These are phyloP conservation scores for Diaporthe batatas DNA, from an alignment of 2,329 filamentous ascomycete species.

Conservation along the genomic window DNA sequence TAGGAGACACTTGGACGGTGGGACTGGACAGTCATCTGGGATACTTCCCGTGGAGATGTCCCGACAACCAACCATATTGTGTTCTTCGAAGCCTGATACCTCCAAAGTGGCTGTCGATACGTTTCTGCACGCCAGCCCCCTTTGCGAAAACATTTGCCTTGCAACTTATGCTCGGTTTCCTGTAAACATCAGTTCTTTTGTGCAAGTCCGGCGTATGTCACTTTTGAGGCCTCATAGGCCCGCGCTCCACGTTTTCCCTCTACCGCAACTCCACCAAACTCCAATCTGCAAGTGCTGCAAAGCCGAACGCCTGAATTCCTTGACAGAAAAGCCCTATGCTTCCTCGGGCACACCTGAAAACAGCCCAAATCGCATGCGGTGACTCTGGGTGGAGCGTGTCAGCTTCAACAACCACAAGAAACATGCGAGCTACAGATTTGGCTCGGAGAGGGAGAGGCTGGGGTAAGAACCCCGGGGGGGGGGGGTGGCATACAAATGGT, in stretches of 20 bases:
- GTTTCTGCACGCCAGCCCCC: neutral
- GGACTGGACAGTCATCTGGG: neutral
- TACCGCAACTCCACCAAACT: constrained; percentile 40
- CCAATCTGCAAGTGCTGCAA: constrained; percentile 38
- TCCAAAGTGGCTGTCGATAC: neutral
- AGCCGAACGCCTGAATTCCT: constrained; percentile 40
- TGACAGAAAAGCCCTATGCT: constrained; percentile 36
- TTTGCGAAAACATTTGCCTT: constrained; percentile 15
- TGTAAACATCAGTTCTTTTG: constrained; percentile 31
- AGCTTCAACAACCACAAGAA: constrained; percentile 40
- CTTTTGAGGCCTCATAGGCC: constrained; percentile 22
- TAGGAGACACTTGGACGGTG: neutral
- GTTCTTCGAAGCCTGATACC: neutral
- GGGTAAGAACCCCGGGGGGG: neutral
- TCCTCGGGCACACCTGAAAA: constrained; percentile 42
- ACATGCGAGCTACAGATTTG: neutral
- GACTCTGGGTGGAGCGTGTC: constrained; percentile 39
- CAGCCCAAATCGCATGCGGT: constrained; percentile 43
- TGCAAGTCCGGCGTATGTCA: constrained; percentile 31
- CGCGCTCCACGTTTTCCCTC: constrained; percentile 22
- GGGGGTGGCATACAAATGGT: constrained; percentile 79
- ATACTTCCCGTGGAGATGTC: neutral
- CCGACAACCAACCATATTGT: neutral
- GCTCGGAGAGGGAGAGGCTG: neutral
- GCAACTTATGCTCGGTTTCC: constrained; percentile 29